These are phyloP conservation scores for Suillus cothurnatus DNA, from an alignment of 768 basidiomycete species.

Conservation along the genomic window DNA sequence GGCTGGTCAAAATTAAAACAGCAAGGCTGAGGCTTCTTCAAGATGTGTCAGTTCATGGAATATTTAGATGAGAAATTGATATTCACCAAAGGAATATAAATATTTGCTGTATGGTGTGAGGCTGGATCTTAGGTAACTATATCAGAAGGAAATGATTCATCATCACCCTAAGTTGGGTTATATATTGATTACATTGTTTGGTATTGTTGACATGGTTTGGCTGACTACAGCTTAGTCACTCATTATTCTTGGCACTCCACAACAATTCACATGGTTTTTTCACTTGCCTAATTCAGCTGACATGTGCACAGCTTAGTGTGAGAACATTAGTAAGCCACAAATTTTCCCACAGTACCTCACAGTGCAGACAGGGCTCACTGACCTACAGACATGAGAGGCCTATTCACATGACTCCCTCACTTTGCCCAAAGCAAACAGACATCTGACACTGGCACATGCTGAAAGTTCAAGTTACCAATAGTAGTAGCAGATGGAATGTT, in stretches of 20 bases:
- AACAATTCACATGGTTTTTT: background rate
- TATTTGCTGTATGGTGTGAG: background rate
- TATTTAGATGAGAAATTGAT: background rate
- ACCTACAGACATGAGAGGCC: no score
- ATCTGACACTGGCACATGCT: no score
- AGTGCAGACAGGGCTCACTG: no score
- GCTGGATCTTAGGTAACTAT: background rate
- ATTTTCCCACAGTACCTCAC: no score
- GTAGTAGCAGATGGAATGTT: no score
- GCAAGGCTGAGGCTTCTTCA: background rate
- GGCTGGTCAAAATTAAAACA: background rate
- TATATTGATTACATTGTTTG: constrained; percentile 1
- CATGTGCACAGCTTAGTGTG: no score
- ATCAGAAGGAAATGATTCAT: background rate
- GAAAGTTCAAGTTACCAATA: no score
- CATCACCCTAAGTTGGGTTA: background rate
- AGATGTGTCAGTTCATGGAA: background rate
- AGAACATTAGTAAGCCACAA: no score
- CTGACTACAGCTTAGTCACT: background rate
- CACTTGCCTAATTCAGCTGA: background rate
- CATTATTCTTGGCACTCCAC: background rate
- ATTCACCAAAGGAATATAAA: background rate
- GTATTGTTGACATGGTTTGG: constrained; percentile 1
- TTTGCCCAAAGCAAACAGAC: no score
- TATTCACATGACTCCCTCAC: no score